Percentiles rank a stretch among this genome's conserved stretches.
Evolutionary conservation across 2,329 filamentous ascomycete genomes (phyloP).

Genomic region (Xylariomycetidae sp.): DNA sequence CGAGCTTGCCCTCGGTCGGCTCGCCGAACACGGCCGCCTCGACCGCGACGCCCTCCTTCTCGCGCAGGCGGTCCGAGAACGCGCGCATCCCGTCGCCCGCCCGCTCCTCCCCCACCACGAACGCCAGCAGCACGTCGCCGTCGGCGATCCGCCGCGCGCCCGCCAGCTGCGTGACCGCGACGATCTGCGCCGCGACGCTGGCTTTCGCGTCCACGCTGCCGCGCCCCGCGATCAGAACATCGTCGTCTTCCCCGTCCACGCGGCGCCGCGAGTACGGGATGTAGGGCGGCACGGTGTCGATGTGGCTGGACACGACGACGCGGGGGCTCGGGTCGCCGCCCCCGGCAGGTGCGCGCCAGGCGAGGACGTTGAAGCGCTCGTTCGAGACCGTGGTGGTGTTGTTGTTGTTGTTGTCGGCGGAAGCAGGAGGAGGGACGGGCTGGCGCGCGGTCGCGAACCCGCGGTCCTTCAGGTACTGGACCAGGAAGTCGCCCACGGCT

Average conservation of each 20-base stretch:
- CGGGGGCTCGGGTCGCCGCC: slow-evolving; percentile 42
- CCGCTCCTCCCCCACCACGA: slow-evolving; percentile 77
- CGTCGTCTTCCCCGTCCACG: slow-evolving; percentile 30
- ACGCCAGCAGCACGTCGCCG: slow-evolving; percentile 55
- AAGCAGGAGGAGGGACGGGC: slow-evolving; percentile 29
- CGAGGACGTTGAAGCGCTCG: slow-evolving; percentile 69
- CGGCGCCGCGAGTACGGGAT: slow-evolving; percentile 60
- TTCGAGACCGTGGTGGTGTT: slow-evolving; percentile 5
- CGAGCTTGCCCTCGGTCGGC: slow-evolving; percentile 82
- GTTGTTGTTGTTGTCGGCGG: slow-evolving; percentile 16
- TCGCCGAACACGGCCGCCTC: slow-evolving; percentile 84
- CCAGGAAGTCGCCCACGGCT: slow-evolving; percentile 61
- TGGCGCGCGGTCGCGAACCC: slow-evolving; percentile 41
- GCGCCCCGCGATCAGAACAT: slow-evolving; percentile 60
- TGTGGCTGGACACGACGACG: slow-evolving; percentile 71
- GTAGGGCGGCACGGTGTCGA: slow-evolving; percentile 71
- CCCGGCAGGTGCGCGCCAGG: slow-evolving; percentile 48
- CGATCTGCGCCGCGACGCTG: slow-evolving; percentile 66
- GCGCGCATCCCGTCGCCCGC: slow-evolving; percentile 72
- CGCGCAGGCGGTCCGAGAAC: slow-evolving; percentile 36
- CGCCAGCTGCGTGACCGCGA: slow-evolving; percentile 55
- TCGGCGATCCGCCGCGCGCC: slow-evolving; percentile 30
- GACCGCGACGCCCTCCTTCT: slow-evolving; percentile 23
- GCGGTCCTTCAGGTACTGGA: slow-evolving; percentile 52
- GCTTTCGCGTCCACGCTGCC: slow-evolving; percentile 70